Percentiles rank a stretch among this genome's conserved stretches.
Evolutionary conservation across 768 basidiomycete genomes (phyloP).

Genomic region (Suillus paluster): DNA sequence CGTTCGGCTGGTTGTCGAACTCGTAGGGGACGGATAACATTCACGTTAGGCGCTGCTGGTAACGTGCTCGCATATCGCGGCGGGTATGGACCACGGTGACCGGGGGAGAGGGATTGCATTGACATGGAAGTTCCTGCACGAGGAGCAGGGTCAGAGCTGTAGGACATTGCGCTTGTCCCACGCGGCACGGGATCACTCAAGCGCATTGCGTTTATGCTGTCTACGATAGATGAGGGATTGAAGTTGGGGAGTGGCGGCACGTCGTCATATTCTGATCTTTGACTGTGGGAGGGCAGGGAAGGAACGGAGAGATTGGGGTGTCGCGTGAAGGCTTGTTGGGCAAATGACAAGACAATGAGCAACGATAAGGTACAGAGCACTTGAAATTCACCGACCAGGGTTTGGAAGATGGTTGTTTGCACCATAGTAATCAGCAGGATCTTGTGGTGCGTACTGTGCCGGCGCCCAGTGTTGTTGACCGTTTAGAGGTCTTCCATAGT

Average conservation of each 20-base stretch:
- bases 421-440: constrained; percentile 22
- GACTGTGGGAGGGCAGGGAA: constrained; percentile 44
- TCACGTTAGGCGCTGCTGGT: constrained; percentile 31
- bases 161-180: constrained; percentile 33
- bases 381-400: constrained; percentile 24
- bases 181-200: constrained; percentile 47
- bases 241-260: constrained; percentile 40
- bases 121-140: constrained; percentile 66
- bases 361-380: not conserved
- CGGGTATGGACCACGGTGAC: constrained; percentile 34
- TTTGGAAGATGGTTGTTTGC: constrained; percentile 2
- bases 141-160: constrained; percentile 49
- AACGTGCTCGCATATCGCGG: constrained; percentile 49
- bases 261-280: constrained; percentile 35
- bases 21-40: constrained; percentile 24
- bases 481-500: constrained; percentile 7
- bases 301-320: constrained; percentile 55
- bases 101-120: constrained; percentile 38
- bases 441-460: constrained; percentile 11
- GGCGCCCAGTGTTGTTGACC: constrained; percentile 13
- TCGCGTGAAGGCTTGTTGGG: constrained; percentile 39
- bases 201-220: constrained; percentile 58
- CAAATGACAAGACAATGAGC: constrained; percentile 12
- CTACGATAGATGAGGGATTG: constrained; percentile 51
- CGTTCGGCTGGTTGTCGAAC: constrained; percentile 21